Conservation (phyloP, 331 rosid species). For the Telfairia occidentalis region DNA sequence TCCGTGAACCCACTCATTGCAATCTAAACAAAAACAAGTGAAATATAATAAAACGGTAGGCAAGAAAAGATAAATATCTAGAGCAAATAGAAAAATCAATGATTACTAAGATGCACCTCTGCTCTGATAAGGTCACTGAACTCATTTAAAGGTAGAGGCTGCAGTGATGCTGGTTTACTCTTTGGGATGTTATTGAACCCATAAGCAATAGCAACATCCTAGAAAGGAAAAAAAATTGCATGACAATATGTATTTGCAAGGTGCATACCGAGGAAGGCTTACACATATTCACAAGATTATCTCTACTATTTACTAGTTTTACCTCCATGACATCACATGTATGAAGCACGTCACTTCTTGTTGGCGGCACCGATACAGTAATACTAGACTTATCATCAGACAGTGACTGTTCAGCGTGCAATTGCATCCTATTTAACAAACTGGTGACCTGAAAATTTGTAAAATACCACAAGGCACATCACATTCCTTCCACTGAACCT, state of each 20-base stretch:
- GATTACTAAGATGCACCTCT: slow-evolving; percentile 42
- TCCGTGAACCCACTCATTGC: slow-evolving; percentile 79
- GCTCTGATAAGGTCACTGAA: slow-evolving; percentile 61
- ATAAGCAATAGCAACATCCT: slow-evolving; percentile 97
- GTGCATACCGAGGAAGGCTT: background rate
- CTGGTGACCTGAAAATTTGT: slow-evolving; percentile 43
- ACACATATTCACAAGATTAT: background rate
- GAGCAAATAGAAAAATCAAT: background rate
- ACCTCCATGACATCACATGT: slow-evolving; percentile 99
- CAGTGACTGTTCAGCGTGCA: slow-evolving; percentile 40
- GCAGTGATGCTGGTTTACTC: slow-evolving; percentile 60
- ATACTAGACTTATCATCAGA: slow-evolving; percentile 28
- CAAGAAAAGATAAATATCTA: background rate
- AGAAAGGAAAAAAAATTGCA: slow-evolving; percentile 8
- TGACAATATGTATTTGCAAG: background rate
- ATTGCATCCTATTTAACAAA: slow-evolving; percentile 80
- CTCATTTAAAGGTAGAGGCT: slow-evolving; percentile 63
- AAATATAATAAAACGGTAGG: background rate
- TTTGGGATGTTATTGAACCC: slow-evolving; percentile 69
- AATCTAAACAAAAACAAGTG: slow-evolving; percentile 35
- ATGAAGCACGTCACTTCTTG: slow-evolving; percentile 91
- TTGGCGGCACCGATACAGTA: slow-evolving; percentile 68
- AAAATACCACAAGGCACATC: background rate
- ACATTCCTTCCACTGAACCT: background rate
- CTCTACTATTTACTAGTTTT: background rate